These are phyloP conservation scores for Hanseniaspora uvarum DNA, from an alignment of 1,139 yeast genomes.

Conservation along the genomic window DNA sequence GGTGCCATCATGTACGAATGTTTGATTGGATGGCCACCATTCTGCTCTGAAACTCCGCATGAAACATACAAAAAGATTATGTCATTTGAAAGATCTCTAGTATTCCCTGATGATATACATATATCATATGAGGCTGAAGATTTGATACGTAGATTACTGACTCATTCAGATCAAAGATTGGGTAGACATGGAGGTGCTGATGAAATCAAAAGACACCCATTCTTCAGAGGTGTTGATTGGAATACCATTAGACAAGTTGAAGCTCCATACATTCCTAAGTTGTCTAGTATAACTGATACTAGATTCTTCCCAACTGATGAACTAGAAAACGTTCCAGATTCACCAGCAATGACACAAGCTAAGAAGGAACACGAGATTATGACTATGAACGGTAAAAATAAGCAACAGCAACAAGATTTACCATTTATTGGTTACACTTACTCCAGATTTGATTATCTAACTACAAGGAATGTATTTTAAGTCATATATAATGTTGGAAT, in stretches of 20 bases:
- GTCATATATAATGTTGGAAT: neutral
- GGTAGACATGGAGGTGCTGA: conserved; percentile 92
- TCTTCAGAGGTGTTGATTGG: conserved; percentile 96
- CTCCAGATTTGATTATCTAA: conserved; percentile 83
- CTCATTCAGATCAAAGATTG: conserved; percentile 73
- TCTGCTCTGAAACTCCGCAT: conserved; percentile 97
- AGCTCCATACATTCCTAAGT: conserved; percentile 85
- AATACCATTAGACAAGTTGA: conserved; percentile 79
- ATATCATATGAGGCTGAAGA: conserved; percentile 91
- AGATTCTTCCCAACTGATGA: conserved; percentile 98
- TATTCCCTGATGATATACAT: conserved; percentile 93
- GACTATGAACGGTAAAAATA: conserved; percentile 33
- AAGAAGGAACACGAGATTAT: conserved; percentile 45
- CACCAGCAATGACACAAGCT: conserved; percentile 73
- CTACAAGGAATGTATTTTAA: conserved; percentile 72
- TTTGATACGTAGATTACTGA: conserved; percentile 68
- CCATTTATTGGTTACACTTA: conserved; percentile 97
- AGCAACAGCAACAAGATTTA: conserved; percentile 64
- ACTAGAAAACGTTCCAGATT: conserved; percentile 86
- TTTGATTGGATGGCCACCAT: conserved; percentile 98
- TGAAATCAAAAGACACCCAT: conserved; percentile 86
- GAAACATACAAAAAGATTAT: conserved; percentile 91
- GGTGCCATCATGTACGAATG: conserved; percentile 99
- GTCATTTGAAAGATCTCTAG: conserved; percentile 88
- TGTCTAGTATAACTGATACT: conserved; percentile 86